Conservation (phyloP, 257 asterid species). For the Avicennia marina region DNA sequence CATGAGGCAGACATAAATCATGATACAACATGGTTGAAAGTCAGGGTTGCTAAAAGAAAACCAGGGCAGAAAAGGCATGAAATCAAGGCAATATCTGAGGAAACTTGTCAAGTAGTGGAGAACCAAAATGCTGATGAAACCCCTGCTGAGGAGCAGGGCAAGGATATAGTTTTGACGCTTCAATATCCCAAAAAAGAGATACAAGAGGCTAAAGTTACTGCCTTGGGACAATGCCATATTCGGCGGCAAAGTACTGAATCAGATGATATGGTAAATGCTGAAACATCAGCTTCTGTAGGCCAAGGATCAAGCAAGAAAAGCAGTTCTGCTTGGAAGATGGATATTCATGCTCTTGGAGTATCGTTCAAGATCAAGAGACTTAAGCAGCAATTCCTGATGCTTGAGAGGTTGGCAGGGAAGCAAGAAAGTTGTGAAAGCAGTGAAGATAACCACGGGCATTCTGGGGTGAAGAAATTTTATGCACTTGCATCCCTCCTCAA, state of each 20-base stretch:
- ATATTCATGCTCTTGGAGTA: conserved; percentile 90
- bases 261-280: conserved; percentile 23
- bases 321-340: conserved; percentile 47
- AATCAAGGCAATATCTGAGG: conserved; percentile 17
- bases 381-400: conserved; percentile 78
- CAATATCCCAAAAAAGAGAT: conserved; percentile 38
- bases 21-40: conserved; percentile 67
- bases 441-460: conserved; percentile 17
- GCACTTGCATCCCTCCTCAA: conserved; percentile 54
- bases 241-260: conserved; percentile 1
- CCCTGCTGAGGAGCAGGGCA: conserved; percentile 26
- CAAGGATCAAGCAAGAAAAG: conserved; percentile 27
- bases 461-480: conserved; percentile 36
- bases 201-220: conserved; percentile 24
- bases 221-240: background rate
- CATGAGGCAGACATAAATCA: conserved; percentile 27
- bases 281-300: conserved; percentile 34
- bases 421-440: conserved; percentile 45
- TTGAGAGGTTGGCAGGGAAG: conserved; percentile 73
- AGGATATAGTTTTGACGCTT: conserved; percentile 65
- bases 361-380: conserved; percentile 92
- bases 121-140: conserved; percentile 24
- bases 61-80: conserved; percentile 46
- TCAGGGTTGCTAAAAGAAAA: conserved; percentile 57
- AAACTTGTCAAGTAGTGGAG: background rate